A percentile compares a stretch with the other conserved stretches of the same genome.
phyloP scores from a whole-genome alignment of 129 eudicot species.

The Arctium lappa region DNA sequence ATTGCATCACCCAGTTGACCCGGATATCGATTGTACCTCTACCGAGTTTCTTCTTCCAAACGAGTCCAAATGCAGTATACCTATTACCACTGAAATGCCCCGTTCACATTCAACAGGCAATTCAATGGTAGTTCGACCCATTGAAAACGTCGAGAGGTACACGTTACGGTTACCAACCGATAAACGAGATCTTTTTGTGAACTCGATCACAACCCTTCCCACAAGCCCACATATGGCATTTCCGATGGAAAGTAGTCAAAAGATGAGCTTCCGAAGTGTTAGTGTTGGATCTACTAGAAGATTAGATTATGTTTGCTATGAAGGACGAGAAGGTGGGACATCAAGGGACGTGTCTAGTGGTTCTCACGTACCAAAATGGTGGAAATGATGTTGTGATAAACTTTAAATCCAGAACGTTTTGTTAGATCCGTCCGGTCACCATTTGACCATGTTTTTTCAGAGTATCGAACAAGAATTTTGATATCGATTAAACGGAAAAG shows the following conservation, averaged over 20 bases:
- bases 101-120: slow-evolving; percentile 70
- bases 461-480: slow-evolving; percentile 10
- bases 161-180: slow-evolving; percentile 64
- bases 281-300: slow-evolving; percentile 31
- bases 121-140: slow-evolving; percentile 33
- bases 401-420: slow-evolving; percentile 9
- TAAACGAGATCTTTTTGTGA: slow-evolving; percentile 28
- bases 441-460: slow-evolving; percentile 21
- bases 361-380: neutral
- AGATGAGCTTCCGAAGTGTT: slow-evolving; percentile 33
- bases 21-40: slow-evolving; percentile 10
- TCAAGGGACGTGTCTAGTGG: slow-evolving; percentile 21
- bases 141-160: slow-evolving; percentile 47
- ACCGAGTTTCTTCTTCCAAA: slow-evolving; percentile 26
- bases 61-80: neutral
- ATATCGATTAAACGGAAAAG: slow-evolving; percentile 25
- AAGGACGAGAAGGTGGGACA: slow-evolving; percentile 23
- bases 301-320: neutral
- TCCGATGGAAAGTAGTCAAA: slow-evolving; percentile 32
- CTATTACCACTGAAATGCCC: slow-evolving; percentile 21
- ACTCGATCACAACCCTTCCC: slow-evolving; percentile 17
- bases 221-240: slow-evolving; percentile 18
- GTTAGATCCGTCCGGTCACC: slow-evolving; percentile 29
- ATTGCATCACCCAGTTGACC: neutral
- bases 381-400: neutral